Base-by-base conservation (phyloP, 2,329 filamentous ascomycete genomes). In the Coniochaeta sp. region DNA sequence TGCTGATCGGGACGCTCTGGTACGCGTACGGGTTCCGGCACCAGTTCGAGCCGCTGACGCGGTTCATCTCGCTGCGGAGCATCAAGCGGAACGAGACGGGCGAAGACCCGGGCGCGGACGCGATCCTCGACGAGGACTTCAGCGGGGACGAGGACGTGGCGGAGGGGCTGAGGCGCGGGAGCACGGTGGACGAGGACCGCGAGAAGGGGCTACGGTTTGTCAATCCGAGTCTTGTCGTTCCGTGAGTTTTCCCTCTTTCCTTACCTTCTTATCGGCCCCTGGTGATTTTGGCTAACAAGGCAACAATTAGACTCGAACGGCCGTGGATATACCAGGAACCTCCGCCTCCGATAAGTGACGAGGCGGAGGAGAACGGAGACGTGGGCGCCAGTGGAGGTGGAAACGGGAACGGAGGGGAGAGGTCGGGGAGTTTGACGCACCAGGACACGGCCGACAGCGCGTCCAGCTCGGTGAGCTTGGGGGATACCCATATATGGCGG, bases 51-150 rank as follows among this genome's bases (percentile, higher is more conserved):
- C 93, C 95, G 0, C 76, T 99, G 62, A 96, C 93, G 73, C 89
- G 87, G 66, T 97, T 95, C 71, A 98, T 99, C 71, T 92, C 96
- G 30, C 78, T 99, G 52, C 84, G 91, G 63, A 96, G 91, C 67
- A 91, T 99, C 61, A 84, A 88, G 65, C 80, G 85, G 28, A 52
- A 17, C 47, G 47, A 40, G 38, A 19, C 16, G 5, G 81, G 84
- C 2, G 80, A 85, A 60, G 77, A 80, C n/a, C 77, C 79, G 42
- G 74, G 79, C 7, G 75, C 73, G 8, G 72, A 73, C 19, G 73
- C 73, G 38, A 75, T 76, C 57, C 70, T 79, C 32, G 79, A 82
- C 16, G 75, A 76, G 19, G 71, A 71, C 2, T 72, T 71, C 16
- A 73, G 72, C 17, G 74, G 73, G 10, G 68, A 65, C 1, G 67